Conservation (phyloP, 2,329 filamentous ascomycete species). For the Verticillium nubilum region DNA sequence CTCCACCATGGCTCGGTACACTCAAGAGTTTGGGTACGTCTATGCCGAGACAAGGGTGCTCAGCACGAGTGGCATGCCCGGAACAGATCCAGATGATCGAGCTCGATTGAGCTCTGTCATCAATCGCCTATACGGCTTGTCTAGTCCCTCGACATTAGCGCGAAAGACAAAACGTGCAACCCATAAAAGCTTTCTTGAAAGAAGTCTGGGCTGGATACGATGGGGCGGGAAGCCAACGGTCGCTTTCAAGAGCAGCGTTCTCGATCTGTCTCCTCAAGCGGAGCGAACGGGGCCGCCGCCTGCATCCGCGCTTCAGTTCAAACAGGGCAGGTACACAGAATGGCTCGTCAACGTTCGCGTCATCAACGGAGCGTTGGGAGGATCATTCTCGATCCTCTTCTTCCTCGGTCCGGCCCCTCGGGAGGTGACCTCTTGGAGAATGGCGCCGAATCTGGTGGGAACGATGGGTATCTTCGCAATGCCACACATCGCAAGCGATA, state of each 20-base stretch:
- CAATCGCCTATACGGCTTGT: constrained; percentile 40
- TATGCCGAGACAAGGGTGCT: constrained; percentile 55
- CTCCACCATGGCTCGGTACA: constrained; percentile 54
- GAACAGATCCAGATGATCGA: constrained; percentile 26
- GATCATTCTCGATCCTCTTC: constrained; percentile 58
- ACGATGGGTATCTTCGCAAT: constrained; percentile 52
- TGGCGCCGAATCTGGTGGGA: constrained; percentile 52
- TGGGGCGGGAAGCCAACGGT: background rate
- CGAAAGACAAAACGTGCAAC: constrained; percentile 1
- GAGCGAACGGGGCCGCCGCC: background rate
- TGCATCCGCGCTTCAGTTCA: constrained; percentile 27
- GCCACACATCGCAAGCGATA: constrained; percentile 23
- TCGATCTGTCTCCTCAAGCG: background rate
- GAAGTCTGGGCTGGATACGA: background rate
- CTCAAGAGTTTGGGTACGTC: constrained; percentile 63
- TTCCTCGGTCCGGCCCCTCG: constrained; percentile 55
- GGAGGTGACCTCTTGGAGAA: constrained; percentile 43
- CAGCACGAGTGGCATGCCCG: background rate
- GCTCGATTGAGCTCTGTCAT: constrained; percentile 44
- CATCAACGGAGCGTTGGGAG: constrained; percentile 52
- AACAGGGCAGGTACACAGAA: constrained; percentile 41
- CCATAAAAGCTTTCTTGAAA: background rate
- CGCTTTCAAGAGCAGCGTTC: background rate
- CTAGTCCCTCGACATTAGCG: constrained; percentile 19
- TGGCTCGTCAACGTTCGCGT: constrained; percentile 66